Conservation (phyloP, 352 stramenopile genomes). For the Pythium inflatum region DNA sequence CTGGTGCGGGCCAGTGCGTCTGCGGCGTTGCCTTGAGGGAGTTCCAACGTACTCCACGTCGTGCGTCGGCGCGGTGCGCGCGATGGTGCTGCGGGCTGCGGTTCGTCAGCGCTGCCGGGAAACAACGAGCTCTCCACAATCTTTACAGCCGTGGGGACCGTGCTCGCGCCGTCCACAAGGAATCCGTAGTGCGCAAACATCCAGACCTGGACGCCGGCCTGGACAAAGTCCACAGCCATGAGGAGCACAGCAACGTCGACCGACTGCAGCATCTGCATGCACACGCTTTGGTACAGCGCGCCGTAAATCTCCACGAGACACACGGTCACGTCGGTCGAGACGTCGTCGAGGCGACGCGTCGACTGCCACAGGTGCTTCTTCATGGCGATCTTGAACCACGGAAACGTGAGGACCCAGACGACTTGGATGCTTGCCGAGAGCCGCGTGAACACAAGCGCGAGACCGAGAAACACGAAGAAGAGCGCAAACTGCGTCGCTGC, state of each 20-base stretch:
- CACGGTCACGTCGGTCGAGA: conserved; percentile 31
- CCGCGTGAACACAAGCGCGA: conserved; percentile 27
- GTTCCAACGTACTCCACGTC: no score
- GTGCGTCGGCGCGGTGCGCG: no score
- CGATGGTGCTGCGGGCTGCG: no score
- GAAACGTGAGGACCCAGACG: conserved; percentile 19
- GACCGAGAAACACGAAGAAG: conserved; percentile 22
- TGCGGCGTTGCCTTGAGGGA: no score
- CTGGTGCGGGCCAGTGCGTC: no score
- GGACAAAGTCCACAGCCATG: conserved; percentile 24
- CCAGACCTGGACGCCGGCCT: conserved; percentile 3
- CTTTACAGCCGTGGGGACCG: conserved; percentile 6
- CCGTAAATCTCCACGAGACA: conserved; percentile 30
- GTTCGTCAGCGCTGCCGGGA: no score
- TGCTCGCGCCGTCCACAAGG: not conserved
- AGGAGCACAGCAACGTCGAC: not conserved
- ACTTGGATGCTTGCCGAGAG: not conserved
- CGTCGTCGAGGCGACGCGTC: conserved; percentile 14
- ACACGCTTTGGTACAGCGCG: conserved; percentile 33
- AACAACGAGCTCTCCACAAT: conserved; percentile 21
- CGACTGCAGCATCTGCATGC: conserved; percentile 22
- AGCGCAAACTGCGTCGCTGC: conserved; percentile 12
- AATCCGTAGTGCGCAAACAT: conserved; percentile 10
- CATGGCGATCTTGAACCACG: conserved; percentile 21
- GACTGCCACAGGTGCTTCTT: conserved; percentile 28